phyloP scores from a whole-genome alignment of 2,329 filamentous ascomycete species.

The Penicillium sp. region DNA sequence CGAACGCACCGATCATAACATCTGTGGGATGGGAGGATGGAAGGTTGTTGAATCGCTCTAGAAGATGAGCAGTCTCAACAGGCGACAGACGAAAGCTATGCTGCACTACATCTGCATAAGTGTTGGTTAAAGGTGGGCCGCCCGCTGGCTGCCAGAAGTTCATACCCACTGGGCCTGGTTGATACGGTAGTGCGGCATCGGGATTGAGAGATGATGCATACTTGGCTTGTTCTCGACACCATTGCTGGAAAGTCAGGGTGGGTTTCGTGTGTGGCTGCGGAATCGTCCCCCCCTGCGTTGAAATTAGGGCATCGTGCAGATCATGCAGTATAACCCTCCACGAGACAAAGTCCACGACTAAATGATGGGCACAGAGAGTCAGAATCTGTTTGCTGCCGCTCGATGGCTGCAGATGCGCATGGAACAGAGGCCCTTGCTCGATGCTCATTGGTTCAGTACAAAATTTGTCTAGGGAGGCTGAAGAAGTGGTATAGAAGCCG shows the following conservation, averaged over 20 bases:
- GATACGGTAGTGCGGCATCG: not conserved
- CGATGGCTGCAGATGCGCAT: not conserved
- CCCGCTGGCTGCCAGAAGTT: slow-evolving; percentile 3
- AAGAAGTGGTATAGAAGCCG: not conserved
- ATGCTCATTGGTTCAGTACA: slow-evolving; percentile 11
- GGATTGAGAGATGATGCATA: slow-evolving; percentile 3
- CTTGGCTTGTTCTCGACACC: slow-evolving; percentile 7
- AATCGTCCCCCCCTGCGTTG: not conserved
- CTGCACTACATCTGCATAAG: not conserved
- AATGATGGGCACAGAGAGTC: slow-evolving; percentile 12
- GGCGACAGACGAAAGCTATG: slow-evolving; percentile 5
- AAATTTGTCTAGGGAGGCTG: not conserved
- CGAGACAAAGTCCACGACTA: slow-evolving; percentile 16
- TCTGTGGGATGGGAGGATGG: slow-evolving; percentile 12
- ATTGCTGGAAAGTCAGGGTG: slow-evolving; percentile 10
- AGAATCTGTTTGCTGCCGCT: not conserved
- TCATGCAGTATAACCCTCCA: slow-evolving; percentile 16
- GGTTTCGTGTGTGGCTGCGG: not conserved
- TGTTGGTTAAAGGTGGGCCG: not conserved
- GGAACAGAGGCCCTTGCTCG: slow-evolving; percentile 9
- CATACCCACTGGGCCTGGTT: slow-evolving; percentile 1
- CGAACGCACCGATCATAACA: slow-evolving; percentile 15
- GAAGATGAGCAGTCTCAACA: not conserved
- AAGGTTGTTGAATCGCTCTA: slow-evolving; percentile 8
- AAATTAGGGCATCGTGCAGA: slow-evolving; percentile 1